Base-by-base conservation (phyloP, 441 rosid genomes). In the Pelargonium cotyledonis region DNA sequence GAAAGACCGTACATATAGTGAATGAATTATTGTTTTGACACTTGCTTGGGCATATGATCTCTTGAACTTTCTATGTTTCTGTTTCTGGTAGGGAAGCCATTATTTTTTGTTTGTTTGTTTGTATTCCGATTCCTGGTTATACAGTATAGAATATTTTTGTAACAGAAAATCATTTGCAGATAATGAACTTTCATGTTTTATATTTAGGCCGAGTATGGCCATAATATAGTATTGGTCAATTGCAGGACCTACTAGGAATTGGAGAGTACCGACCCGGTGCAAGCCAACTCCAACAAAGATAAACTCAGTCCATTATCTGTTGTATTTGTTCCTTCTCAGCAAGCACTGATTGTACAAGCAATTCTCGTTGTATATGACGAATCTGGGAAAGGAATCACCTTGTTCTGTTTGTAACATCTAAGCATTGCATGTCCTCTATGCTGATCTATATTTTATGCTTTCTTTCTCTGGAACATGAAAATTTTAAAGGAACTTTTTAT, bases 191-290 rank as follows among this genome's bases (percentile, higher is more conserved):
- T 35, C 40, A 4, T 35, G 40, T 35, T 35, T 35, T 35, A 35
- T 35, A 35, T 35, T 4, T 35, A 35, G 40, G 40, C 40, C 5
- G 40, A 35, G 6, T 35, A 35, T 35, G 40, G 6, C 6, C 40
- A 4, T 35, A 35, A 35, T 35, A 35, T 35, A 35, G 40, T 35
- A 35, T 35, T 35, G 40, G 40, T 35, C 11, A 57, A 67, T 69
- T 60, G 80, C 85, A 92, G 98, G 96, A 92, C 84, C 85, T 89
- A 73, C 82, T 91, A 9, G 97, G 96, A 71, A 85, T 87, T 10
- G 96, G 98, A 70, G 92, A 86, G 75, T 90, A 85, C 78, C 88
- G 87, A 55, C 81, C 87, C 63, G 82, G 85, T 69, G 79, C 84
- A 61, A 70, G 80, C 74, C 84, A 78, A 69, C 70, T 75, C 67